Evolutionary conservation across 2,329 filamentous ascomycete genomes (phyloP).

Genomic region (Aspergillus pseudoviridinutans): DNA sequence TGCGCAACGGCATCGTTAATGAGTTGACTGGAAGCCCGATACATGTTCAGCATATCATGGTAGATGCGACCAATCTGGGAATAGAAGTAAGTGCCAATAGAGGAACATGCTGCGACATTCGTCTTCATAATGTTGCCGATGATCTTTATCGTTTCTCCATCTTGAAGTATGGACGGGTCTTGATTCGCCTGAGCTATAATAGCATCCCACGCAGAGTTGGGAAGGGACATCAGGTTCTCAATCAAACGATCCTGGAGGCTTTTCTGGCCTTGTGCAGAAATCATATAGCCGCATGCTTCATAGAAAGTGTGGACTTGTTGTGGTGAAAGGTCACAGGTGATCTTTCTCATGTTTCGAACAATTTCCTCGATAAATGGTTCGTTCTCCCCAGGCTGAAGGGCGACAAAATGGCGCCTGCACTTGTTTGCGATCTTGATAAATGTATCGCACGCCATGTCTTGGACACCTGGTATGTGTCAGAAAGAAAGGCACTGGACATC

Average conservation of each 20-base stretch:
- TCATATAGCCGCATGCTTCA: slow-evolving; percentile 98
- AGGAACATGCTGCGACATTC: slow-evolving; percentile 96
- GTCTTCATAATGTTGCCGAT: slow-evolving; percentile 99
- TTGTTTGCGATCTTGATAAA: slow-evolving; percentile 99
- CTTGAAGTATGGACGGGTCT: slow-evolving; percentile 81
- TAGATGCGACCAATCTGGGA: slow-evolving; percentile 97
- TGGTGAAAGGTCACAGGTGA: slow-evolving; percentile 89
- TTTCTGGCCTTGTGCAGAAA: slow-evolving; percentile 94
- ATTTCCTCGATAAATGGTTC: slow-evolving; percentile 99
- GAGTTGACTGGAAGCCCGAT: slow-evolving; percentile 89
- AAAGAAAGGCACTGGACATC: not conserved
- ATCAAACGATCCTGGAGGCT: slow-evolving; percentile 88
- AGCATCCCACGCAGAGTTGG: slow-evolving; percentile 90
- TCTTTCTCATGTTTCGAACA: slow-evolving; percentile 89
- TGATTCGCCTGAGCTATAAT: slow-evolving; percentile 86
- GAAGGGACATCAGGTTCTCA: slow-evolving; percentile 85
- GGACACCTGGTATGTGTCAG: slow-evolving; percentile 63
- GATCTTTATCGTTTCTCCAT: slow-evolving; percentile 93
- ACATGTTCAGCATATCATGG: slow-evolving; percentile 98
- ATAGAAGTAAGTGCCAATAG: slow-evolving; percentile 95
- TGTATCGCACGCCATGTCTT: slow-evolving; percentile 99
- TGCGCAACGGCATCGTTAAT: slow-evolving; percentile 88
- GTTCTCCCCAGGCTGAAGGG: slow-evolving; percentile 85
- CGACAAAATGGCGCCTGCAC: slow-evolving; percentile 95
- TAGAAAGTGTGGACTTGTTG: slow-evolving; percentile 99